These are phyloP conservation scores for Conticribra guillardii DNA, from an alignment of 108 stramenopile species.

Conservation along the genomic window DNA sequence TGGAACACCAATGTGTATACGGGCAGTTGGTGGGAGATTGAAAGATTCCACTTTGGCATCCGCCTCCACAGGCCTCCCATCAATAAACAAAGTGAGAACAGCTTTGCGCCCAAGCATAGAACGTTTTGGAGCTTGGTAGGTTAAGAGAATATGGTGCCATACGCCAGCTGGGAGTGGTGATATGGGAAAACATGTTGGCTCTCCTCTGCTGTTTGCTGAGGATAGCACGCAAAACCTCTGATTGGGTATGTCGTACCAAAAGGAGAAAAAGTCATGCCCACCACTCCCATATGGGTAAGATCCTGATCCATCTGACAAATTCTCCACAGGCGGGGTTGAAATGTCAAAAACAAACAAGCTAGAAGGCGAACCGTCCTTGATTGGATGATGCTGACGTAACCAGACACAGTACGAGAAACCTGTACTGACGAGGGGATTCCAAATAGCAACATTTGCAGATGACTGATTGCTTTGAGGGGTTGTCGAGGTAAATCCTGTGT, in stretches of 20 bases:
- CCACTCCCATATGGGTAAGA: constrained; percentile 43
- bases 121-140: constrained; percentile 84
- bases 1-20: constrained; percentile 77
- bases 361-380: constrained; percentile 56
- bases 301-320: constrained; percentile 55
- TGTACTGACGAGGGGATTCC: constrained; percentile 69
- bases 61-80: constrained; percentile 80
- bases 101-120: constrained; percentile 82
- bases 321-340: constrained; percentile 63
- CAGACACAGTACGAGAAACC: constrained; percentile 85
- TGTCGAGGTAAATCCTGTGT: constrained; percentile 52
- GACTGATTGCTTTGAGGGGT: constrained; percentile 52
- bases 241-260: constrained; percentile 78
- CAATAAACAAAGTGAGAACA: constrained; percentile 66
- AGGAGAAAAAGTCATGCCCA: constrained; percentile 64
- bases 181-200: constrained; percentile 77
- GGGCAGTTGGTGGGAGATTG: constrained; percentile 78
- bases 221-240: constrained; percentile 79
- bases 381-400: constrained; percentile 65
- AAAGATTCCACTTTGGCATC: constrained; percentile 82
- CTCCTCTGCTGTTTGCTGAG: constrained; percentile 62
- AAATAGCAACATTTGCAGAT: constrained; percentile 56
- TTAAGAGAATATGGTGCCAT: constrained; percentile 88
- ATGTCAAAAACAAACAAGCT: constrained; percentile 80
- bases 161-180: constrained; percentile 77